Evolutionary conservation across 371 early-diverging fungal species (phyloP).

Genomic region (Mucor mucedo): DNA sequence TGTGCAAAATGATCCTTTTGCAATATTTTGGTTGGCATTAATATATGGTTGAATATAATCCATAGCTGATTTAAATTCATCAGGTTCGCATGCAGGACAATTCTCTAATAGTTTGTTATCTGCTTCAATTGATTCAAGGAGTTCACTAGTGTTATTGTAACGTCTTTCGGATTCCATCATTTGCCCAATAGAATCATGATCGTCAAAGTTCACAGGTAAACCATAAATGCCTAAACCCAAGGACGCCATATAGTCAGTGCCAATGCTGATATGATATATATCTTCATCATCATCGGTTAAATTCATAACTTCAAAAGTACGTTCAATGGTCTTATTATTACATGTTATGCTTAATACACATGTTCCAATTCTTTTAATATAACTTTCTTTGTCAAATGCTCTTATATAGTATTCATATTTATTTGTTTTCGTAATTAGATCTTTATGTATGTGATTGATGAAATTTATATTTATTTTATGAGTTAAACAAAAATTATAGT

Average conservation of each 20-base stretch:
- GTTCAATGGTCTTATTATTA: constrained; percentile 1
- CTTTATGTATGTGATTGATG: too few species aligned
- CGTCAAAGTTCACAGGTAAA: neutral
- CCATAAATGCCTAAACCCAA: neutral
- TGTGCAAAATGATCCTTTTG: constrained; percentile 10
- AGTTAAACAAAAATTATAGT: neutral
- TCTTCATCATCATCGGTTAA: constrained; percentile 6
- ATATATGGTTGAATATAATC: constrained; percentile 10
- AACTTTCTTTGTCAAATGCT: too few species aligned
- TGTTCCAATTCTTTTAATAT: constrained; percentile 1
- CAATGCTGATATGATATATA: neutral
- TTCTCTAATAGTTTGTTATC: neutral
- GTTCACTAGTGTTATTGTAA: constrained; percentile 1
- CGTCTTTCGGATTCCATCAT: neutral
- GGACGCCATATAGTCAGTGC: neutral
- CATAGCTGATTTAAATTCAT: neutral
- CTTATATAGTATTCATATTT: too few species aligned
- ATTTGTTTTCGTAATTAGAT: too few species aligned
- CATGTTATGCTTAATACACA: neutral
- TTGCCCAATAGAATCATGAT: neutral
- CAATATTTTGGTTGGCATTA: constrained; percentile 3
- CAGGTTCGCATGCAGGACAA: neutral
- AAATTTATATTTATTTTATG: neutral
- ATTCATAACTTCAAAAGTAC: constrained; percentile 9
- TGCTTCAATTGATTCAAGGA: neutral